Percentiles rank a stretch among this genome's conserved stretches.
These are phyloP conservation scores for Flaveria brownii DNA, from an alignment of 129 eudicot species.

Conservation along the genomic window DNA sequence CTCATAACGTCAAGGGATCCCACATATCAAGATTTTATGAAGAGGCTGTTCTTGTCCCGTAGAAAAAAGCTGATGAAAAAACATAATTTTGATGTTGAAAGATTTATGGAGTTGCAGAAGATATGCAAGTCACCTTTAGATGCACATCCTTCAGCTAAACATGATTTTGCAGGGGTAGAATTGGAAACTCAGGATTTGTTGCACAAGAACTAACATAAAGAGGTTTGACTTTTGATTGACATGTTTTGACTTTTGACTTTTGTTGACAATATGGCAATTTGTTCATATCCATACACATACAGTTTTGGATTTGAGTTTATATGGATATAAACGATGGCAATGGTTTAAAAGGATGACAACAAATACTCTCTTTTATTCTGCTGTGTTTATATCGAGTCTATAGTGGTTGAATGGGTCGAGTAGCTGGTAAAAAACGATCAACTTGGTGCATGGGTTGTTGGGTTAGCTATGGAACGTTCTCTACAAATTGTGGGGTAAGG, in stretches of 20 bases:
- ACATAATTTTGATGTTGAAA: conserved; percentile 57
- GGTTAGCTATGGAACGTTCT: too few species aligned
- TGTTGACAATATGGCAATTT: neutral
- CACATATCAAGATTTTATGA: conserved; percentile 80
- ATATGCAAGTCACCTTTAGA: conserved; percentile 58
- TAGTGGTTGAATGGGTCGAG: too few species aligned
- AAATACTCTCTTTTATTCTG: neutral
- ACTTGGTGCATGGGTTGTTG: too few species aligned
- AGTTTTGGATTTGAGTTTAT: conserved; percentile 9
- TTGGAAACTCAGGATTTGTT: conserved; percentile 54
- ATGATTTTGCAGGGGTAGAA: conserved; percentile 50
- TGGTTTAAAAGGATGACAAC: neutral
- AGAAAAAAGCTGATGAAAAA: conserved; percentile 77
- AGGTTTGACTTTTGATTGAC: conserved; percentile 26
- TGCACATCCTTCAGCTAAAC: conserved; percentile 41
- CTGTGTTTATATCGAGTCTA: too few species aligned
- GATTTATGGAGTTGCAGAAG: conserved; percentile 64
- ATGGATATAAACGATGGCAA: neutral
- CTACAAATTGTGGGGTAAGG: too few species aligned
- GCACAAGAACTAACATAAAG: conserved; percentile 40
- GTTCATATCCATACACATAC: neutral
- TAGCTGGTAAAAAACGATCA: too few species aligned
- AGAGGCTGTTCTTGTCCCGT: conserved; percentile 74
- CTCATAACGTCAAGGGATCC: conserved; percentile 84
- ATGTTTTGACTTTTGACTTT: conserved; percentile 25